Percentiles rank a stretch among this genome's conserved stretches.
Evolutionary conservation across 2,329 filamentous ascomycete species (phyloP).

Genomic region (Hypoxylon sp.): DNA sequence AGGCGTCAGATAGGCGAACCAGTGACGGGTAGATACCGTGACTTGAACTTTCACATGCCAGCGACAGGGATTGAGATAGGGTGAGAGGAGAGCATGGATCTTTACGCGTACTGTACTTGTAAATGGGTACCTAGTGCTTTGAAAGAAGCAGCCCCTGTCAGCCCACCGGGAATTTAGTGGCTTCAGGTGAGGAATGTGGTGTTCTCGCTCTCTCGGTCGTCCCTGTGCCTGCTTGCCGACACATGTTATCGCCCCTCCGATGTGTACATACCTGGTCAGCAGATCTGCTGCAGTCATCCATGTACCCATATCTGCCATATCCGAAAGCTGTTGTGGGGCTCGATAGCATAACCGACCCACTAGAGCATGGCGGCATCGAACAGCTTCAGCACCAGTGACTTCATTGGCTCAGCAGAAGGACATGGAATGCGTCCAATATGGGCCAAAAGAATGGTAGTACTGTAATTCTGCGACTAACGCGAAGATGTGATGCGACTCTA

Average conservation of each 20-base stretch:
- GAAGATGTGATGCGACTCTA: constrained; percentile 35
- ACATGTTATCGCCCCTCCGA: constrained; percentile 36
- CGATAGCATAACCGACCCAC: constrained; percentile 28
- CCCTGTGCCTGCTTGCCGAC: constrained; percentile 22
- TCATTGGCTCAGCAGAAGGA: constrained; percentile 38
- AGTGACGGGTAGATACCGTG: constrained; percentile 28
- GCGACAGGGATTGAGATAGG: constrained; percentile 38
- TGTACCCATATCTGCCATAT: constrained; percentile 32
- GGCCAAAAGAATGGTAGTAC: constrained; percentile 19
- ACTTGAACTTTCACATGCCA: constrained; percentile 42
- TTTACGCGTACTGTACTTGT: constrained; percentile 15
- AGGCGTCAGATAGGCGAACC: constrained; percentile 23
- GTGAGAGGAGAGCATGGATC: constrained; percentile 17
- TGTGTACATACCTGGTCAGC: constrained; percentile 23
- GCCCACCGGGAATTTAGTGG: constrained; percentile 24
- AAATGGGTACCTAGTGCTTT: background rate
- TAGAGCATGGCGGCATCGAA: constrained; percentile 23
- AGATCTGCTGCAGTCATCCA: constrained; percentile 35
- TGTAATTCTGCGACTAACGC: constrained; percentile 28
- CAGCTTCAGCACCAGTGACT: constrained; percentile 32
- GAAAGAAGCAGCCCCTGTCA: constrained; percentile 2
- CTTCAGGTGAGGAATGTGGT: constrained; percentile 18
- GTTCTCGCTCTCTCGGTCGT: background rate
- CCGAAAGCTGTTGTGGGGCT: constrained; percentile 26
- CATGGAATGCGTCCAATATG: constrained; percentile 43